A percentile compares a stretch with the other conserved stretches of the same genome.
Conservation (phyloP, 1,284 basidiomycete genomes). For the Athelia sp. region DNA sequence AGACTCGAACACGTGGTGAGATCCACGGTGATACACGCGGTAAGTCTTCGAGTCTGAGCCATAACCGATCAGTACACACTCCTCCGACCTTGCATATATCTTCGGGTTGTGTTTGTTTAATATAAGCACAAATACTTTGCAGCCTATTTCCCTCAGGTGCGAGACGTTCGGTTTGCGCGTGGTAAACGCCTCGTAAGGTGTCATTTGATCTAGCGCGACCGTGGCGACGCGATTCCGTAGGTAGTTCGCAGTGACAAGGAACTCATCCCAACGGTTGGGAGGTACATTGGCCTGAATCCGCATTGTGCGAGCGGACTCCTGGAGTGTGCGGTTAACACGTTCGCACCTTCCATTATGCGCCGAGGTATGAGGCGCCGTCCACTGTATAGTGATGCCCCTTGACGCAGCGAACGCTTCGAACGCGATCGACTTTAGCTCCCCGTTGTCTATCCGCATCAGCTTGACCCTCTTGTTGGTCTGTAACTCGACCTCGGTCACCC, state of each 20-base stretch:
- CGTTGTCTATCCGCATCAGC: conserved; percentile 19
- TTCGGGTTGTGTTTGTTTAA: conserved; percentile 14
- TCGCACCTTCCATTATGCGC: conserved; percentile 23
- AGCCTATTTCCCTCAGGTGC: conserved; percentile 20
- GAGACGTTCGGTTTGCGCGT: conserved; percentile 16
- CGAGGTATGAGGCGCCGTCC: conserved; percentile 23
- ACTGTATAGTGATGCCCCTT: conserved; percentile 11
- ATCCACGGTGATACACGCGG: conserved; percentile 12
- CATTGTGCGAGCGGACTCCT: conserved; percentile 6
- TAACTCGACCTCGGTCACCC: no score
- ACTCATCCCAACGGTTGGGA: conserved; percentile 8
- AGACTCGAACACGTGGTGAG: conserved; percentile 14
- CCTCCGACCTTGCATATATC: conserved; percentile 10
- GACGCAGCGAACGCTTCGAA: conserved; percentile 16
- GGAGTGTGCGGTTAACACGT: conserved; percentile 20
- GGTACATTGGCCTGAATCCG: conserved; percentile 2
- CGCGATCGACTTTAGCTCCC: conserved; percentile 22
- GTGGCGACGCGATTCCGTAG: conserved; percentile 7
- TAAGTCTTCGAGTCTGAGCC: conserved; percentile 16
- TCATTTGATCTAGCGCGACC: conserved; percentile 7
- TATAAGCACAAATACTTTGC: conserved; percentile 14
- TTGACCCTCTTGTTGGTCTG: no score
- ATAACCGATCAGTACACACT: conserved; percentile 22
- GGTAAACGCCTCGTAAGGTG: conserved; percentile 17
- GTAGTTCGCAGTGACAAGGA: background rate